Evolutionary conservation across 2,329 filamentous ascomycete genomes (phyloP), one percentile per base, ranked within the genome.

Genomic region (Colletotrichum endophyticum): DNA sequence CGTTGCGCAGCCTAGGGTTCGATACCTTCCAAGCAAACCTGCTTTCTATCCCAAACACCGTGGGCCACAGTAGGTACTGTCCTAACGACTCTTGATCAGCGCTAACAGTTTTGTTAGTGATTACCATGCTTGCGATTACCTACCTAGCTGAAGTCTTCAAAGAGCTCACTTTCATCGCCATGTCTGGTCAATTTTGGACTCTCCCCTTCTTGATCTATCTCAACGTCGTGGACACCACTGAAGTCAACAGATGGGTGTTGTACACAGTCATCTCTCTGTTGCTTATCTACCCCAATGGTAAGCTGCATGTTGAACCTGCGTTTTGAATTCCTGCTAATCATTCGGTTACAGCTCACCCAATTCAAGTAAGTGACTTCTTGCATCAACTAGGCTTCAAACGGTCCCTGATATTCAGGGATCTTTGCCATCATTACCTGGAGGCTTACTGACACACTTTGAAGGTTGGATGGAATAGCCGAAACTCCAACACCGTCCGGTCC

Each of bases 1-100:
- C 89, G 2, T 86, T 94, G 8, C 88, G 88, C 62, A 84, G 86
- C 3, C 84, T 94, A 0, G 92, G 89, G 3, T 93, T 93, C 83
- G 84, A 87, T 76, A 91, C 90, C 4, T 92, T 94, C 81, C 84
- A 91, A 27, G 88, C 91, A 3, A 94, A 94, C 80, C 81, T 94
- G 39, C 87, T 94, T 9, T 88, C 89, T 3, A 93, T 94, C n/a
- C 89, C 91, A 0, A 88, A 85, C 59, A 85, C 84, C 1, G 82
- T 87, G 59, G 67, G 77, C 12, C 83, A 83, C 72, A 84, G 82
- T 81, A 19, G 2, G 16, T 25, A 6, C 22, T 4, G 8, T 27
- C 5, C 34, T 66, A 34, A 44, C n/a, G 8, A 8, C 34, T 30
- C 0, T 15, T 49, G 5, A 11, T 12, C 7, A 25, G 7, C n/a